Evolutionary conservation across 164 flowering plant genomes (phyloP).

Genomic region (Vitis labrusca): DNA sequence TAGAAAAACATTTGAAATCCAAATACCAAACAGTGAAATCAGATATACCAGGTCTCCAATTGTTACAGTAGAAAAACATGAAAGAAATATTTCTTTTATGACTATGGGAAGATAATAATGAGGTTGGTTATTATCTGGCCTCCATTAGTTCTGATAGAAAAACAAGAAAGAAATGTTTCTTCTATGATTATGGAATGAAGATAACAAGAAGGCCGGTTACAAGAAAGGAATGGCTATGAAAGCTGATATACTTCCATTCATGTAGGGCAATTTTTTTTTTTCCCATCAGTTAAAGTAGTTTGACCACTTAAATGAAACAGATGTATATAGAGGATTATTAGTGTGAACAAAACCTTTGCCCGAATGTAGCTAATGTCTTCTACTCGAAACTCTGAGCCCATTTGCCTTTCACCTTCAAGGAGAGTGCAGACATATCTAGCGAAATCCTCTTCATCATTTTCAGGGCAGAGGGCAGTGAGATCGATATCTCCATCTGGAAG

Average conservation of each 20-base stretch:
- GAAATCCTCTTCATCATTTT: constrained; percentile 24
- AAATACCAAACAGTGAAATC: constrained; percentile 4
- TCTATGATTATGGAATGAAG: no score
- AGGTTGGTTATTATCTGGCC: not conserved
- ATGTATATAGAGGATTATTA: not conserved
- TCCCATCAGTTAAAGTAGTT: no score
- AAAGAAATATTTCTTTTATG: not conserved
- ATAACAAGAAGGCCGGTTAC: no score
- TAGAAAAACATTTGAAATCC: not conserved
- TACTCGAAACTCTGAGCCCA: constrained; percentile 18
- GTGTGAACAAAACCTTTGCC: constrained; percentile 30
- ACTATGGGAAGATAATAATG: not conserved
- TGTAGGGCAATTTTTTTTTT: no score
- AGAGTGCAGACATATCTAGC: constrained; percentile 22
- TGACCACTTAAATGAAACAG: not conserved
- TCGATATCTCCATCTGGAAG: constrained; percentile 52
- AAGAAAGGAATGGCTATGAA: no score
- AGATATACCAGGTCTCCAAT: not conserved
- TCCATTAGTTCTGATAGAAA: no score
- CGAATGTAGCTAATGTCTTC: constrained; percentile 24
- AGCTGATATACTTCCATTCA: no score
- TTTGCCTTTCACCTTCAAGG: constrained; percentile 16
- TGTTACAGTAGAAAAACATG: constrained; percentile 1
- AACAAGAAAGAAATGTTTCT: no score
- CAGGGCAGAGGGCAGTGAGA: constrained; percentile 26